Percentiles rank a stretch among this genome's conserved stretches.
Evolutionary conservation across 306 rosid genomes (phyloP).

Genomic region (Styphnolobium japonicum): DNA sequence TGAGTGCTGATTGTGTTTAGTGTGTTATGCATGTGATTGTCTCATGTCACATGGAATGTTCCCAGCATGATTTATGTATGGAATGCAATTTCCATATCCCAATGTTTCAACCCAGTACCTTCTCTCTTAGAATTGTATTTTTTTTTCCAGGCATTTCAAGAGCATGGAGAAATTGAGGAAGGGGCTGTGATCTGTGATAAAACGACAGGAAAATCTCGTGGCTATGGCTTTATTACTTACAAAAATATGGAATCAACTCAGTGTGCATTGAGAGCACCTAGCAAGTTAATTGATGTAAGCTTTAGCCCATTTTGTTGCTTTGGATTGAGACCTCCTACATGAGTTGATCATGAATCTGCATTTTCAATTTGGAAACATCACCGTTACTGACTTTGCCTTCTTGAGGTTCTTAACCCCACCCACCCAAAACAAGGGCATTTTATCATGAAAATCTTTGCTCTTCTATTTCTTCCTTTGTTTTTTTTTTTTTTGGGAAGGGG

Average conservation of each 20-base stretch:
- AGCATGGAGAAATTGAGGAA: conserved; percentile 86
- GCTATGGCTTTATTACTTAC: conserved; percentile 82
- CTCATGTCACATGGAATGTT: conserved; percentile 1
- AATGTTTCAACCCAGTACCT: not conserved
- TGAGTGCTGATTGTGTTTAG: conserved; percentile 58
- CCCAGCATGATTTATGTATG: conserved; percentile 16
- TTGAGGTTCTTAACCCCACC: not conserved
- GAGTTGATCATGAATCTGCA: conserved; percentile 4
- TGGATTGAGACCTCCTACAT: not conserved
- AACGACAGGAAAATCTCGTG: conserved; percentile 66
- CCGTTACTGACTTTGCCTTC: conserved; percentile 1
- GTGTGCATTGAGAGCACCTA: conserved; percentile 64
- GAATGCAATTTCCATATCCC: not conserved
- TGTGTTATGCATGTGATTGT: conserved; percentile 55
- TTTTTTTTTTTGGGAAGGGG: not conserved
- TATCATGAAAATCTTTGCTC: not conserved
- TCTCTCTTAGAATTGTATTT: not conserved
- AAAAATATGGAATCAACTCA: conserved; percentile 75
- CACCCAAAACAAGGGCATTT: not conserved
- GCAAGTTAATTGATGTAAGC: conserved; percentile 80
- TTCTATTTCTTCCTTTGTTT: not conserved
- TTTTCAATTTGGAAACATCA: not conserved
- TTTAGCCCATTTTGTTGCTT: conserved; percentile 6
- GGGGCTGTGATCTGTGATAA: conserved; percentile 71
- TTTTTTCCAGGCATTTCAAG: conserved; percentile 58